phyloP scores from a whole-genome alignment of 1,284 basidiomycete species.

The Moniliella sp. region DNA sequence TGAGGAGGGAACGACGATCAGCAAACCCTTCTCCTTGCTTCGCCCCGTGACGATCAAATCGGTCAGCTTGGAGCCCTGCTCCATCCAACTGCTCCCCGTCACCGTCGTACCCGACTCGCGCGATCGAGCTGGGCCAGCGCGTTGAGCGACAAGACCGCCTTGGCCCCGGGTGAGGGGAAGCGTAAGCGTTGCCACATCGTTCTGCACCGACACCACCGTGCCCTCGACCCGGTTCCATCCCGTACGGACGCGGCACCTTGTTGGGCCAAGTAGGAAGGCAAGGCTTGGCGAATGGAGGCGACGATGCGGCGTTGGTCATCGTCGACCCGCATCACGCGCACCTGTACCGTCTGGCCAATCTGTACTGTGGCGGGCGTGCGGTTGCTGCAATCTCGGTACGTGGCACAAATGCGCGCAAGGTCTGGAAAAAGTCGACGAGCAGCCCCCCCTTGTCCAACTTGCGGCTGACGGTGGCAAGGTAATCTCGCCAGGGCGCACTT shows the following conservation, averaged over 20 bases:
- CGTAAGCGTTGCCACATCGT: conserved; percentile 25
- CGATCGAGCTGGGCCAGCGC: too few species aligned
- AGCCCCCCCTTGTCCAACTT: conserved; percentile 9
- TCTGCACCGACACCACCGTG: conserved; percentile 20
- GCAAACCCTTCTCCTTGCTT: conserved; percentile 62
- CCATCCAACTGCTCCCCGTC: too few species aligned
- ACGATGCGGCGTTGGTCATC: conserved; percentile 47
- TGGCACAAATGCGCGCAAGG: conserved; percentile 58
- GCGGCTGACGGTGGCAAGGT: conserved; percentile 56
- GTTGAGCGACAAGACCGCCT: too few species aligned
- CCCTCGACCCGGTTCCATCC: conserved; percentile 24
- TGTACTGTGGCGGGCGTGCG: too few species aligned
- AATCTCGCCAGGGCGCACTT: conserved; percentile 51
- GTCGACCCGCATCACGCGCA: conserved; percentile 58
- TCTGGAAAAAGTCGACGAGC: conserved; percentile 46
- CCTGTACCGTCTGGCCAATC: conserved; percentile 56
- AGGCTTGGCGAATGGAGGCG: conserved; percentile 67
- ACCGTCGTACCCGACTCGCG: too few species aligned
- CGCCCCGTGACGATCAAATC: conserved; percentile 69
- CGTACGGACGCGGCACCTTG: conserved; percentile 24
- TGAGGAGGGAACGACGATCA: conserved; percentile 35
- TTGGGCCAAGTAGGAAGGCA: conserved; percentile 15
- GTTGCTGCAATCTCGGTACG: too few species aligned
- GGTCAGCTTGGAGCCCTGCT: conserved; percentile 51
- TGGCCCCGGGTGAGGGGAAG: conserved; percentile 37